These are phyloP conservation scores for Linaria vulgaris DNA, from an alignment of 257 asterid species.

Conservation along the genomic window DNA sequence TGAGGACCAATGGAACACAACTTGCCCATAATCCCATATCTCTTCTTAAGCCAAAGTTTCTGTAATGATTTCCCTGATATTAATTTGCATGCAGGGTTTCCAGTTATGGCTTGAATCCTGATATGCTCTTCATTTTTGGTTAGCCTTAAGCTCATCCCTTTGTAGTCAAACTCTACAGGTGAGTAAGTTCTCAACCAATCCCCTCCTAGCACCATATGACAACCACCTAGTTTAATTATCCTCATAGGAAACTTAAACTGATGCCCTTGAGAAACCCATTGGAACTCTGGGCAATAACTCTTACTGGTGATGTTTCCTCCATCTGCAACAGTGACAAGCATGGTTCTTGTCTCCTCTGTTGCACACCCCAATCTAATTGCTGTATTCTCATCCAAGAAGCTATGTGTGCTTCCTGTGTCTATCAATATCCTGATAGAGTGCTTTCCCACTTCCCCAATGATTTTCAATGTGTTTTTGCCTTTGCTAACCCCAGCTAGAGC, in stretches of 20 bases:
- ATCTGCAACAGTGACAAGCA: neutral
- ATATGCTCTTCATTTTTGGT: no score
- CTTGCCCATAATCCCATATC: neutral
- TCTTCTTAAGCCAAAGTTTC: rapidly evolving
- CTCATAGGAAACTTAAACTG: neutral
- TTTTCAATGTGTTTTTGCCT: neutral
- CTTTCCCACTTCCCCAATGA: neutral
- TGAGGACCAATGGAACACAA: neutral
- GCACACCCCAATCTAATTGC: neutral
- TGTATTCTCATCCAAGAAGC: neutral
- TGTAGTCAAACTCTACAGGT: neutral
- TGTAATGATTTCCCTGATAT: neutral
- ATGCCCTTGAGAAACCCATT: neutral
- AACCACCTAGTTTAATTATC: neutral
- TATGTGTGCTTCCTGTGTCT: neutral
- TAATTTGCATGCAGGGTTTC: neutral
- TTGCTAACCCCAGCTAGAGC: neutral
- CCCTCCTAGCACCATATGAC: neutral
- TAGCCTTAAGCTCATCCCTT: neutral
- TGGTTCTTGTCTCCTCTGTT: neutral
- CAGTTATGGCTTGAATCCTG: neutral
- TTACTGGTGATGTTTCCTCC: neutral
- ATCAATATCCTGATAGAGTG: neutral
- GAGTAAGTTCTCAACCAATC: neutral
- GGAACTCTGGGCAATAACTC: neutral